Evolutionary conservation across 2,329 filamentous ascomycete species (phyloP), one percentile per base, ranked within the genome.

Genomic region (Pezicula carpinea): DNA sequence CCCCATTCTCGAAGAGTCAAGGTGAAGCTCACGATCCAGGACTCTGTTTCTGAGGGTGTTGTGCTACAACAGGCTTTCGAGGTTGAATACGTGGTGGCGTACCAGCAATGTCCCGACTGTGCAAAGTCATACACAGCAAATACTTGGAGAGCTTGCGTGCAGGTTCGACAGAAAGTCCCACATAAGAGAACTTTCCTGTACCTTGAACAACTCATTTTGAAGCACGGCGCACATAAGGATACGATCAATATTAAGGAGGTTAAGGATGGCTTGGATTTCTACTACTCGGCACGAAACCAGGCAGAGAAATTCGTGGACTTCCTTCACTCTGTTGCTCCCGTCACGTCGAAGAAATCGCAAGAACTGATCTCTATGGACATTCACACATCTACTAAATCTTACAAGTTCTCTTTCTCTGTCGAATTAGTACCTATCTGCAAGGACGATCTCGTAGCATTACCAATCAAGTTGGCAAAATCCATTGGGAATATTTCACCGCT

Each of bases 221-320:
- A 96, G 74, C 90, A 97, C 66, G 80, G 81, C 47, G 93, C 92
- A 4, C 91, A 96, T 67, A 80, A 82, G 55, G 91, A 99, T 58
- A 93, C 92, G 1, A 91, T 96, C 69, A 99, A 97, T 67, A 99
- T 99, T 71, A 96, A 95, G 66, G 93, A 99, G 70, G 87, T 89
- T 22, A 91, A 91, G 69, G 90, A 96, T 59, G 93, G 93, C 1
- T 83, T 99, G 50, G 93, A 99, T 66, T 99, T 99, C 67, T 99
- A 85, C 76, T 99, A 93, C 63, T 79, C 89, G 0, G 83, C 87
- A 49, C 78, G 89, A 60, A 99, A 96, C 62, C 87, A 95, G 59
- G 92, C 91, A 6, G 89, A 95, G 63, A 90, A 88, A 61, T 92
- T 96, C 65, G 81, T 95, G 51, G 91, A 97, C 67, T 95, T 96